phyloP scores from a whole-genome alignment of 2,329 filamentous ascomycete species.

The Fusarium napiforme region DNA sequence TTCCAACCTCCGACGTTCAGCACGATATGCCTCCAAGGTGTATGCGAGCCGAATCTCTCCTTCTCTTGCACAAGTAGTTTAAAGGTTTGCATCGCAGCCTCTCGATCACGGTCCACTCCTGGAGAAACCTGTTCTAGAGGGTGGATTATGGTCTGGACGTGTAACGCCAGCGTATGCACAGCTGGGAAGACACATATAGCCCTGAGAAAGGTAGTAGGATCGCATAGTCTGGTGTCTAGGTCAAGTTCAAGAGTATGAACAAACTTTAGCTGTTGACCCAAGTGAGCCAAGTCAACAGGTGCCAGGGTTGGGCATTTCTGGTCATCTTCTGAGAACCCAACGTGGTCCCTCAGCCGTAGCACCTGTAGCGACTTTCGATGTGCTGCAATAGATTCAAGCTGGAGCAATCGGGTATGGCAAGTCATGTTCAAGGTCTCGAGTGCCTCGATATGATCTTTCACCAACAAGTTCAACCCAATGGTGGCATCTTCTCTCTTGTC shows the following conservation, averaged over 20 bases:
- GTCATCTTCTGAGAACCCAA: constrained; percentile 57
- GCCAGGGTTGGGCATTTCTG: constrained; percentile 56
- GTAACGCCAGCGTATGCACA: constrained; percentile 55
- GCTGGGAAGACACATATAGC: constrained; percentile 53
- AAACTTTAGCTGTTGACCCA: constrained; percentile 47
- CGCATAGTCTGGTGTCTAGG: constrained; percentile 54
- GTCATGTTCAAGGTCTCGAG: constrained; percentile 54
- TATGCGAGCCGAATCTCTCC: constrained; percentile 16
- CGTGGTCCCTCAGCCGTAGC: constrained; percentile 58
- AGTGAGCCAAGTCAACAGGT: constrained; percentile 46
- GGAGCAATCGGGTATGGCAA: constrained; percentile 55
- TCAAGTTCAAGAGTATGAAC: constrained; percentile 59
- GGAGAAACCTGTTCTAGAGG: constrained; percentile 45
- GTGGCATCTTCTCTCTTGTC: constrained; percentile 55
- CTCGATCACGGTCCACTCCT: constrained; percentile 51
- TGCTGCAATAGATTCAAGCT: constrained; percentile 51
- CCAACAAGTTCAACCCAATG: constrained; percentile 50
- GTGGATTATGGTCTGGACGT: constrained; percentile 57
- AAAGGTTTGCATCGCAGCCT: constrained; percentile 51
- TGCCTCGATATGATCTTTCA: constrained; percentile 51
- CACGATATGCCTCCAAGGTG: constrained; percentile 54
- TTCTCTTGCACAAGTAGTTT: constrained; percentile 48
- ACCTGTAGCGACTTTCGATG: constrained; percentile 53
- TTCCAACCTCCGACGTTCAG: constrained; percentile 62
- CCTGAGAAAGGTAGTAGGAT: constrained; percentile 52